Conservation (phyloP, 345 rosid genomes). For the Mercurialis annua region DNA sequence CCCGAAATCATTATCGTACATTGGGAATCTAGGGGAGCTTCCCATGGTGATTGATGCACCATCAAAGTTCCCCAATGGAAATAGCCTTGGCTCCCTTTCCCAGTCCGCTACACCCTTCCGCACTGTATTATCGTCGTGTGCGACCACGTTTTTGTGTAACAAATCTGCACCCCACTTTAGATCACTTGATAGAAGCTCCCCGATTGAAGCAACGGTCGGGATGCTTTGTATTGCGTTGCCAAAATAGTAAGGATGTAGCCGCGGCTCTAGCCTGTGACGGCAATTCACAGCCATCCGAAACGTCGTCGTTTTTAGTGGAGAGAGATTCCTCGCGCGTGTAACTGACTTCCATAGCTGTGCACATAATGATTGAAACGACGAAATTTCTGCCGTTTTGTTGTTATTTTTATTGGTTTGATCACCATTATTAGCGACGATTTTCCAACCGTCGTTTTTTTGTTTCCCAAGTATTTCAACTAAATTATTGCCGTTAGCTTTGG, state of each 20-base stretch:
- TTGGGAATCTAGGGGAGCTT: constrained; percentile 95
- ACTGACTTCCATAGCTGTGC: constrained; percentile 88
- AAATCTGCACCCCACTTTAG: constrained; percentile 60
- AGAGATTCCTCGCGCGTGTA: constrained; percentile 75
- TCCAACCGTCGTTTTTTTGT: constrained; percentile 44
- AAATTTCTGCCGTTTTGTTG: constrained; percentile 49
- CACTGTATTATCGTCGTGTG: constrained; percentile 63
- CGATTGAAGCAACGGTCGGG: constrained; percentile 53
- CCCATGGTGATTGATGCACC: constrained; percentile 99
- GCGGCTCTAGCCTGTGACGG: constrained; percentile 80
- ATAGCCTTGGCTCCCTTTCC: constrained; percentile 78
- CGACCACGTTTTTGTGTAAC: constrained; percentile 76
- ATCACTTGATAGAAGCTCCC: constrained; percentile 55
- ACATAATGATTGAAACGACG: constrained; percentile 85
- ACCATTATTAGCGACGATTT: constrained; percentile 40
- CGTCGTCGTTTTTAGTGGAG: constrained; percentile 56
- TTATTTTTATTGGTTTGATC: constrained; percentile 13
- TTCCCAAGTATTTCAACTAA: constrained; percentile 48
- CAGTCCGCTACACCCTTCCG: constrained; percentile 61
- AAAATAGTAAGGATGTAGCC: constrained; percentile 65
- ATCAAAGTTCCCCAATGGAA: constrained; percentile 84
- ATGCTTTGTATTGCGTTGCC: constrained; percentile 98
- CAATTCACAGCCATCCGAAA: constrained; percentile 95
- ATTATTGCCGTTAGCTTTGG: constrained; percentile 41
- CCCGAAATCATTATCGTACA: constrained; percentile 93